Evolutionary conservation across 176 grass and related monocot genomes (phyloP).

Genomic region (Alloteropsis semialata): DNA sequence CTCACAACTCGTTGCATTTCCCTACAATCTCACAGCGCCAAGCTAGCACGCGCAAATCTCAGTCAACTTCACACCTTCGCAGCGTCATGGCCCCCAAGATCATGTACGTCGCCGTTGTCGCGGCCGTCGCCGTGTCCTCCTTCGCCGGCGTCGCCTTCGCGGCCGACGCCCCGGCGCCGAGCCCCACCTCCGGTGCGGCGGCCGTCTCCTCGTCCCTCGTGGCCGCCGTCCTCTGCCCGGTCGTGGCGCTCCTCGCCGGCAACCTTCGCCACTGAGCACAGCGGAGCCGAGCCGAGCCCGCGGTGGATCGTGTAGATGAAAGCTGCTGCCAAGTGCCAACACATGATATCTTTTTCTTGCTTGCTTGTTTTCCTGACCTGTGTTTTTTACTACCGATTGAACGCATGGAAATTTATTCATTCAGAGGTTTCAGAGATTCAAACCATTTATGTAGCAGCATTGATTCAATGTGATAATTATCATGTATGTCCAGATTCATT

Average conservation of each 20-base stretch:
- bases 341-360: background rate
- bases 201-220: constrained; percentile 41
- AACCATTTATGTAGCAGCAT: background rate
- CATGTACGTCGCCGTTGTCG: constrained; percentile 20
- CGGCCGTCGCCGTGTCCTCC: constrained; percentile 32
- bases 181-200: constrained; percentile 61
- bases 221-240: constrained; percentile 64
- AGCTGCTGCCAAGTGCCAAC: background rate
- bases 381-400: background rate
- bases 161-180: constrained; percentile 62
- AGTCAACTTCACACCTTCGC: background rate
- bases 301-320: background rate
- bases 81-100: constrained; percentile 39
- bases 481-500: background rate
- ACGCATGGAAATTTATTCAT: constrained; percentile 6
- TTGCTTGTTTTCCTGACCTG: constrained; percentile 13
- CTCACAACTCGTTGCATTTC: background rate
- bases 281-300: background rate
- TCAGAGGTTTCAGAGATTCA: background rate
- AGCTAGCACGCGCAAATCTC: background rate
- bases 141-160: constrained; percentile 50
- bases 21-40: background rate
- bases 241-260: constrained; percentile 56
- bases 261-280: constrained; percentile 57
- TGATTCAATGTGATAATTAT: background rate